Base-by-base conservation (phyloP, 2,329 filamentous ascomycete genomes). In the Macrophomina tecta region DNA sequence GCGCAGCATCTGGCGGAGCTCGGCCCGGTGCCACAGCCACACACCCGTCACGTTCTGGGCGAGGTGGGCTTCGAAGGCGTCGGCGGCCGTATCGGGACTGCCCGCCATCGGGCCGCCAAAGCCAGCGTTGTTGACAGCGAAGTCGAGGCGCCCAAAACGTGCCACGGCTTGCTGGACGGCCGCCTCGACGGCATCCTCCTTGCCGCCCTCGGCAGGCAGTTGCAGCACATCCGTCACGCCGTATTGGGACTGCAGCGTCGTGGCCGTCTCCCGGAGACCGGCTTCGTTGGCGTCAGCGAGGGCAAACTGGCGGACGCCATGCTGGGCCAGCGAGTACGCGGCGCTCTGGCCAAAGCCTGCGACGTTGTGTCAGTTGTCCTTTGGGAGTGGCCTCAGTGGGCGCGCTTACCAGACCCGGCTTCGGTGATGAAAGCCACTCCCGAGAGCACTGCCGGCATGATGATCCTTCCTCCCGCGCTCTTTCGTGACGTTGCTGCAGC, bases 41-140 rank as follows among this genome's bases (percentile, higher is more conserved):
- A 88, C 82, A 4, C 86, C 87, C 51, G 82, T 82, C 23, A 87
- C 78, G 68, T 89, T 85, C 51, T 87, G 76, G 66, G 82, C 79
- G 3, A 88, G 70, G 0, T 88, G 78, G 5, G 78, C 77, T 42
- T 82, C 72, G 80, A 85, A 88, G 49, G 86, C 83, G 0, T 78
- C 77, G 56, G 83, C 77, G 0, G 77, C 74, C 49, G 81, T 72
- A 65, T 86, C 79, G 65, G 85, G 80, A 0, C 84, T 86, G 1
- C 74, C 73, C 16, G 71, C 73, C 34, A 79, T 74, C 0, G 72
- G 71, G 0, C 83, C 84, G 6, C 76, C 76, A 30, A 87, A 80
- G 2, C 85, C 86, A 1, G 86, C 86, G 48, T 85, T 84, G 71
- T 88, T 87, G 60, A 87, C 79, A 0, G 84, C 85, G 42, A 85